Evolutionary conservation across 139 green algal species (phyloP), one percentile per base, ranked within the genome.

Genomic region (Volvox africanus): DNA sequence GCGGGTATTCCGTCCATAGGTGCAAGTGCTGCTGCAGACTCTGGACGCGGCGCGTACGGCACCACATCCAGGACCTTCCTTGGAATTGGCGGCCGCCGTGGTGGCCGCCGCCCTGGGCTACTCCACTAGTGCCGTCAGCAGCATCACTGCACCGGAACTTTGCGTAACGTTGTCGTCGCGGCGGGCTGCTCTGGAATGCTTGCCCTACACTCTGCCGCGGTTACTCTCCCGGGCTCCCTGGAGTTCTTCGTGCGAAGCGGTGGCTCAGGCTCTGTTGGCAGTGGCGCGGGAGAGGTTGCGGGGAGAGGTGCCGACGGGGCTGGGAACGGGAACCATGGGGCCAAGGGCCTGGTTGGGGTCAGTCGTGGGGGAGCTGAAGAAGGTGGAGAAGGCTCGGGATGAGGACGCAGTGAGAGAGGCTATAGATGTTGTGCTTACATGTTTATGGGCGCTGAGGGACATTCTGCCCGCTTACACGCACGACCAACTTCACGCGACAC

Each of bases 21-120:
- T 89, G 14, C 85, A 89, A 65, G 85, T 89, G 85, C 28, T 89
- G 85, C 69, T 89, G 28, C 85, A 89, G n/a, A 89, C 85, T 1
- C 69, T 89, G 83, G 83, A 89, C 24, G 68, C 67, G 9, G 83
- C 83, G 35, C 83, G 83, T 17, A 5, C 24, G 35, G 24, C 33
- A 9, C 1, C 36, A 13, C 36, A 50, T 9, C 83, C 68, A 3
- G 33, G 28, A 1, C 18, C 85, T 1, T 12, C 71, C 44, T 37
- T 89, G 69, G 69, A 89, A 68, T 71, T 89, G 18, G 85, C 68
- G 3, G 85, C 85, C 2, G 69, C 85, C 16, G 44, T 89, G n/a
- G 85, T 89, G 24, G 69, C 85, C 18, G 26, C 71, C 37, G 68
- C 17, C 68, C 69, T 89, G 2, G 50, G n/a, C 22, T 30, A 69